Percentiles rank a stretch among this genome's conserved stretches.
These are phyloP conservation scores for Leccinum uliginosum DNA, from an alignment of 768 basidiomycete species.

Conservation along the genomic window DNA sequence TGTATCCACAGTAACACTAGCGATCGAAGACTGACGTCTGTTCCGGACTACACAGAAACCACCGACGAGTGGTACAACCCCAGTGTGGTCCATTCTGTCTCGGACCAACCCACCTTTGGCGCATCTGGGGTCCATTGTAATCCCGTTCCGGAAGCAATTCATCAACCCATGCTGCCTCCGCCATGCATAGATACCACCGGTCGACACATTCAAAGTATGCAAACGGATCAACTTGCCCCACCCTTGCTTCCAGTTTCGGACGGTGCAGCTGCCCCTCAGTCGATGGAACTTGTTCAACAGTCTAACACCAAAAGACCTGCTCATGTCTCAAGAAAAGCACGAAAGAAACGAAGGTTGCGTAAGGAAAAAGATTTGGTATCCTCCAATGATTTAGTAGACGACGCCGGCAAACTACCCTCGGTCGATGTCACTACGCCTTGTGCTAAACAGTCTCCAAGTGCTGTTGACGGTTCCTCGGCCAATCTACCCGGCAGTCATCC, in stretches of 20 bases:
- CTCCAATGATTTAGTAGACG: not conserved
- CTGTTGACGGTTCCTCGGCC: not conserved
- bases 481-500: not conserved
- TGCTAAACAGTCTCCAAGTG: constrained; percentile 3
- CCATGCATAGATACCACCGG: not conserved
- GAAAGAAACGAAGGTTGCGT: constrained; percentile 15
- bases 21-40: not conserved
- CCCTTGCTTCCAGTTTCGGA: not conserved
- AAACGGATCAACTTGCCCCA: not conserved
- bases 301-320: not conserved
- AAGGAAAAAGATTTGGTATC: constrained; percentile 4
- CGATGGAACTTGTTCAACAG: not conserved
- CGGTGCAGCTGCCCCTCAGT: not conserved
- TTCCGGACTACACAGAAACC: constrained; percentile 6
- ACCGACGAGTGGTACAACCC: constrained; percentile 27
- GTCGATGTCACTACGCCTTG: not conserved
- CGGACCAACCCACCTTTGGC: constrained; percentile 9
- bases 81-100: constrained; percentile 8
- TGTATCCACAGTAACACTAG: not conserved
- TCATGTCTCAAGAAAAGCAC: constrained; percentile 4
- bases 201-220: not conserved
- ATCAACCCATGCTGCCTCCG: not conserved
- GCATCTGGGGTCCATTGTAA: not conserved
- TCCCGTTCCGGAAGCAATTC: not conserved
- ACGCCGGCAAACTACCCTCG: not conserved